Evolutionary conservation across 345 rosid species (phyloP).

Genomic region (Balakata baccata): DNA sequence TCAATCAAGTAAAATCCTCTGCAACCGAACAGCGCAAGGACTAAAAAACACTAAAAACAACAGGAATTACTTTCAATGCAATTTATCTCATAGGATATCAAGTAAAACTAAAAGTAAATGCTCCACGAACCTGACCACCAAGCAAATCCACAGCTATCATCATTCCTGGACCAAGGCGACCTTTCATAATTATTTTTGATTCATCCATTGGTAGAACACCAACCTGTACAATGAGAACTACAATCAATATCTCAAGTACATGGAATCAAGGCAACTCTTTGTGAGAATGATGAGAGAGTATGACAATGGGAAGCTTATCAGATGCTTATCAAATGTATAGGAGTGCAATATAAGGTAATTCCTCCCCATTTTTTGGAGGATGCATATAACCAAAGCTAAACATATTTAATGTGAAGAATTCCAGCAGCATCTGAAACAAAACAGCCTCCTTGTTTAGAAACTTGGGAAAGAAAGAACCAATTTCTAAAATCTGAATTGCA

Average conservation of each 20-base stretch:
- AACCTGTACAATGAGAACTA: slow-evolving; percentile 48
- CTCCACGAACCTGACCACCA: slow-evolving; percentile 77
- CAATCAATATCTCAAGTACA: background rate
- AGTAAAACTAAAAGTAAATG: slow-evolving; percentile 7
- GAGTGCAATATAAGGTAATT: background rate
- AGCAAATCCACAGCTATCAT: slow-evolving; percentile 87
- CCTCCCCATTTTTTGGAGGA: background rate
- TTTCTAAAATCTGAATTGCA: background rate
- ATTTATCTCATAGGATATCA: background rate
- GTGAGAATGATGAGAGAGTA: background rate
- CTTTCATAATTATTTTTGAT: slow-evolving; percentile 85
- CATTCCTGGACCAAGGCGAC: slow-evolving; percentile 99
- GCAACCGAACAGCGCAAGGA: background rate
- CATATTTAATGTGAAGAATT: background rate
- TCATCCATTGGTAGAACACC: slow-evolving; percentile 98
- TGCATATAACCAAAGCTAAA: background rate
- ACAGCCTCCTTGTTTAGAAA: background rate
- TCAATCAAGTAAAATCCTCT: background rate
- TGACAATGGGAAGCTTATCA: background rate
- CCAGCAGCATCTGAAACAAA: background rate
- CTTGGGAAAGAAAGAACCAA: background rate
- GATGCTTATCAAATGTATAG: background rate
- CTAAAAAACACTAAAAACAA: background rate
- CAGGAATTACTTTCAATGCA: background rate
- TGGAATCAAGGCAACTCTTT: background rate